Base-by-base conservation (phyloP, 805 yeast species). In the Kazachstania martiniae region DNA sequence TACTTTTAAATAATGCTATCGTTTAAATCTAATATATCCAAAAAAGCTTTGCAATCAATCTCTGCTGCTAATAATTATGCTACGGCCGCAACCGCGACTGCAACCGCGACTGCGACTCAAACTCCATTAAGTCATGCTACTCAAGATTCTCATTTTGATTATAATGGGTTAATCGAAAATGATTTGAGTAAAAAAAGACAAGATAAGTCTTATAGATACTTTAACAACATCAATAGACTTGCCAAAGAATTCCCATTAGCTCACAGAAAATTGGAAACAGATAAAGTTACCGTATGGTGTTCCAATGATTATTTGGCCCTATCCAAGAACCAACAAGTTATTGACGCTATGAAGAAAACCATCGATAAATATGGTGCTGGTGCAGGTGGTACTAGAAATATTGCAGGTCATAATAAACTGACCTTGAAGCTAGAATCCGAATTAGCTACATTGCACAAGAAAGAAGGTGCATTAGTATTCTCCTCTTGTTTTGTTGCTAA, bases 341-440 rank as follows among this genome's bases (percentile, higher is more conserved):
- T 85, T 38, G 62, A 71, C 12, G 75, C 74, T 35, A 91, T 89
- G 89, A 78, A 79, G 46, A 56, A 65, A 30, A 77, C 94, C 12
- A 68, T 91, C 58, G 81, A 80, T 47, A 75, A 72, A 63, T 91
- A 91, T 56, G 99, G 99, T 49, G 81, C 95, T 4, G 99, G 99
- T 48, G 95, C 99, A 7, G 99, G 99, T 53, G 99, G 99, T 46
- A 91, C 99, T 30, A 73, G 99, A 53, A 91, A 91, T 63, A 91
- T 91, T 57, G 98, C 99, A 2, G 99, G 99, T 40, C 98, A 91
- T 59, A 91, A 91, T 59, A 59, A 64, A 37, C 89, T 81, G 48
- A 94, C 97, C n/a, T 74, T 91, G 51, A 69, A 68, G 44, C 70
- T 91, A 51, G 99, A 91, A 61, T 64, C 80, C 15, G 87, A 84